Evolutionary conservation across 176 grass and related monocot species (phyloP).

Genomic region (Neostapfia colusana): DNA sequence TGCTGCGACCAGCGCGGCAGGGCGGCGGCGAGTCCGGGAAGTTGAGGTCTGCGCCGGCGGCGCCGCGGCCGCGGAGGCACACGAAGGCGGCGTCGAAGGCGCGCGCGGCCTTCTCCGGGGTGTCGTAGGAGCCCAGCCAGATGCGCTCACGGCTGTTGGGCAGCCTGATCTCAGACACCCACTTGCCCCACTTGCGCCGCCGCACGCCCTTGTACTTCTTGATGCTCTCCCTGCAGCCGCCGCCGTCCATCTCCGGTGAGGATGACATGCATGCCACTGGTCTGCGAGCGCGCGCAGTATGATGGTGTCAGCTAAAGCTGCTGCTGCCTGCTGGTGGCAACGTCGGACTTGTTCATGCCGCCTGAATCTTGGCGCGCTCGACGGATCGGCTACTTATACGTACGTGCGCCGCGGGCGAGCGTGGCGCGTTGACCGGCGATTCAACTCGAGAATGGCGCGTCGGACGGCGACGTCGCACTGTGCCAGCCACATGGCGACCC

Average conservation of each 20-base stretch:
- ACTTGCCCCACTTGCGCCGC: conserved; percentile 97
- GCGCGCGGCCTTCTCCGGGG: conserved; percentile 73
- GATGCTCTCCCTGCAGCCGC: background rate
- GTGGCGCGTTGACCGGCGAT: conserved; percentile 39
- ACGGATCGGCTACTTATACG: conserved; percentile 40
- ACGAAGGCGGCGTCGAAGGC: conserved; percentile 84
- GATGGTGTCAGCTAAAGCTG: background rate
- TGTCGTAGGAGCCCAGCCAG: conserved; percentile 76
- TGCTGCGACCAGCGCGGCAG: conserved; percentile 27
- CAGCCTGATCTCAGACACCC: conserved; percentile 94
- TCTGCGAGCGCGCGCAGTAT: background rate
- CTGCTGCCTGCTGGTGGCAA: background rate
- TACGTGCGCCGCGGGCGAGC: background rate
- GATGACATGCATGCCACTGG: background rate
- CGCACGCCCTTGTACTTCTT: conserved; percentile 78
- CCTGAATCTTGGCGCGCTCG: conserved; percentile 13
- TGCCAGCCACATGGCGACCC: conserved; percentile 34
- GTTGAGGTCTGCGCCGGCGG: conserved; percentile 55
- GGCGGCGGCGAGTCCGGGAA: conserved; percentile 71
- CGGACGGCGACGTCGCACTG: conserved; percentile 42
- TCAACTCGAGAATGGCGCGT: conserved; percentile 49
- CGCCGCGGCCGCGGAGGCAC: conserved; percentile 53
- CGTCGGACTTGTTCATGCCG: background rate
- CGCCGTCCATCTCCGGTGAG: conserved; percentile 26
- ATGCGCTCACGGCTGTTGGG: conserved; percentile 88